A percentile compares a stretch with the other conserved stretches of the same genome.
These are phyloP conservation scores for Solanum gracilifrons DNA, from an alignment of 257 asterid genomes.

Conservation along the genomic window DNA sequence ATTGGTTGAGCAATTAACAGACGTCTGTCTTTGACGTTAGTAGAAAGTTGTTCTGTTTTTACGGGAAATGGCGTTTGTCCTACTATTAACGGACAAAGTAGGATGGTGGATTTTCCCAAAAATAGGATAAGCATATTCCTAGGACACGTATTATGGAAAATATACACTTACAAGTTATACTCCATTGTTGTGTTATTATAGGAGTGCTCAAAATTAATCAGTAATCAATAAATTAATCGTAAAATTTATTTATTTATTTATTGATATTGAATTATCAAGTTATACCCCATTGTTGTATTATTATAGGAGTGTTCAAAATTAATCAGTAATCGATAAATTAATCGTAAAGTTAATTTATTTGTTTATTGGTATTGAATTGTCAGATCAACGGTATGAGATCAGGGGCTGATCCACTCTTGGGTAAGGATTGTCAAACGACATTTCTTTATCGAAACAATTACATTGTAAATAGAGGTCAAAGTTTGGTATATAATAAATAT, in stretches of 20 bases:
- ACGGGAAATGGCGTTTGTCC: slow-evolving; percentile 44
- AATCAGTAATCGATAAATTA: neutral
- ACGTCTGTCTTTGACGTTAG: slow-evolving; percentile 30
- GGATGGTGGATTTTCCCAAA: slow-evolving; percentile 17
- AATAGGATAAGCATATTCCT: neutral
- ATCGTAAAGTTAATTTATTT: too few relatives aligned
- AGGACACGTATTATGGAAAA: neutral
- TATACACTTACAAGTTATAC: neutral
- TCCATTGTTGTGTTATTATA: neutral
- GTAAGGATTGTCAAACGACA: neutral
- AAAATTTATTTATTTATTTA: too few relatives aligned
- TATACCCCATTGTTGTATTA: neutral
- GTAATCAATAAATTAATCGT: too few relatives aligned
- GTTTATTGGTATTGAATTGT: too few relatives aligned
- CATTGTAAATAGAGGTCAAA: too few relatives aligned
- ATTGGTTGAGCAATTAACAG: slow-evolving; percentile 29
- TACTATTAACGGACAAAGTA: slow-evolving; percentile 45
- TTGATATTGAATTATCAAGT: neutral
- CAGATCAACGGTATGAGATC: too few relatives aligned
- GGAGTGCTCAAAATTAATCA: too few relatives aligned
- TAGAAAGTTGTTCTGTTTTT: slow-evolving; percentile 8
- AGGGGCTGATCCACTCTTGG: neutral
- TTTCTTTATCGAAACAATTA: neutral
- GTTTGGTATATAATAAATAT: neutral
- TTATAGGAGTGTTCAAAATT: neutral